Evolutionary conservation across 768 basidiomycete species (phyloP).

Genomic region (Fibroporia radiculosa): DNA sequence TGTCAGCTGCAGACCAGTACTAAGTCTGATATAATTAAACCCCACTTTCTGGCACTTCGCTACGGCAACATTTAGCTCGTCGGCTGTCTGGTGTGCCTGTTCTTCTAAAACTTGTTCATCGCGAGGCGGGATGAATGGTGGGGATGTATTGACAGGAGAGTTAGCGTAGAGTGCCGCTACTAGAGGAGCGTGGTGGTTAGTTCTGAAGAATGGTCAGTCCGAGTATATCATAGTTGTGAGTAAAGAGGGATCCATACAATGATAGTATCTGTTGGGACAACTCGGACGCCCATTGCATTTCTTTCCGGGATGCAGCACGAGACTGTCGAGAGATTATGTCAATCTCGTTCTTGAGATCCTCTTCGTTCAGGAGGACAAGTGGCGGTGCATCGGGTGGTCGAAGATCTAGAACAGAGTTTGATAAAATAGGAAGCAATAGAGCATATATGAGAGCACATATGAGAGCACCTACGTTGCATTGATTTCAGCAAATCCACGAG

Average conservation of each 20-base stretch:
- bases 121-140: constrained; percentile 9
- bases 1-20: not conserved
- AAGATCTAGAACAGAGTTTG: not conserved
- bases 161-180: constrained; percentile 11
- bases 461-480: constrained; percentile 4
- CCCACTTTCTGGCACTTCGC: constrained; percentile 10
- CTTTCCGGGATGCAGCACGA: constrained; percentile 1
- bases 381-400: constrained; percentile 3
- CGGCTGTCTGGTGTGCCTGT: not conserved
- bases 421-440: not conserved
- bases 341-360: constrained; percentile 8
- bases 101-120: not conserved
- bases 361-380: constrained; percentile 9
- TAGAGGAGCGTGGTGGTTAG: constrained; percentile 2
- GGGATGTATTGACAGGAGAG: constrained; percentile 14
- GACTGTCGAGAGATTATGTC: not conserved
- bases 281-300: constrained; percentile 5
- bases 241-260: constrained; percentile 6
- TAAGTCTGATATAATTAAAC: not conserved
- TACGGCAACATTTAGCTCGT: constrained; percentile 4
- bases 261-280: not conserved
- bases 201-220: not conserved
- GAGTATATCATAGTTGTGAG: not conserved
- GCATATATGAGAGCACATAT: not conserved
- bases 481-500: constrained; percentile 8